These are phyloP conservation scores for Colletotrichum euphorbiae DNA, from an alignment of 2,329 filamentous ascomycete species.

Conservation along the genomic window DNA sequence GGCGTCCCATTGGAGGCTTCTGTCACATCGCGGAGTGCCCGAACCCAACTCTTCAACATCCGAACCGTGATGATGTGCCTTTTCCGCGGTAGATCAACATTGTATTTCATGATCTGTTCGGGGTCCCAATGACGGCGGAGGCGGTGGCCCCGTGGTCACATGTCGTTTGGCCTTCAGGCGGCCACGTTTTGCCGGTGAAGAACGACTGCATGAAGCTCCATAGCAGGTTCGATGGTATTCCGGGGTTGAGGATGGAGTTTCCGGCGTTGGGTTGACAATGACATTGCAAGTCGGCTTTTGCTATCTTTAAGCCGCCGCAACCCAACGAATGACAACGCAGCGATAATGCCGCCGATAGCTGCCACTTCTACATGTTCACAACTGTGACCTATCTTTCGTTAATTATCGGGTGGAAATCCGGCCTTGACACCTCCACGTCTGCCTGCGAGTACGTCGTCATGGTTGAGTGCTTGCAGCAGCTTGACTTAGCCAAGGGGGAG, in stretches of 20 bases:
- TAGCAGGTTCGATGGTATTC: not conserved
- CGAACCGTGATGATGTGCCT: not conserved
- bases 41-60: not conserved
- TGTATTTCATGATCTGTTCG: not conserved
- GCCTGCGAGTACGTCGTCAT: constrained; percentile 20
- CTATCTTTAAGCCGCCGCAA: constrained; percentile 15
- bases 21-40: not conserved
- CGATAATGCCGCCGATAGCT: not conserved
- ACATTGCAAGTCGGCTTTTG: constrained; percentile 7
- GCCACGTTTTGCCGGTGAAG: constrained; percentile 32
- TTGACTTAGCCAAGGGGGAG: not conserved
- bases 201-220: constrained; percentile 30
- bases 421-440: not conserved
- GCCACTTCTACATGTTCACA: not conserved
- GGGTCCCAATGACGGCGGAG: not conserved
- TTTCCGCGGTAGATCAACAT: not conserved
- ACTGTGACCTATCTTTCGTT: not conserved
- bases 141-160: constrained; percentile 3
- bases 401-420: not conserved
- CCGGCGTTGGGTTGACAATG: not conserved
- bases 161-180: constrained; percentile 14
- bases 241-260: not conserved
- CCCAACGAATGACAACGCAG: constrained; percentile 20
- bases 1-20: not conserved
- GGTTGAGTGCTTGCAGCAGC: constrained; percentile 8